Base-by-base conservation (phyloP, 257 asterid genomes). In the Hygrophila difformis region DNA sequence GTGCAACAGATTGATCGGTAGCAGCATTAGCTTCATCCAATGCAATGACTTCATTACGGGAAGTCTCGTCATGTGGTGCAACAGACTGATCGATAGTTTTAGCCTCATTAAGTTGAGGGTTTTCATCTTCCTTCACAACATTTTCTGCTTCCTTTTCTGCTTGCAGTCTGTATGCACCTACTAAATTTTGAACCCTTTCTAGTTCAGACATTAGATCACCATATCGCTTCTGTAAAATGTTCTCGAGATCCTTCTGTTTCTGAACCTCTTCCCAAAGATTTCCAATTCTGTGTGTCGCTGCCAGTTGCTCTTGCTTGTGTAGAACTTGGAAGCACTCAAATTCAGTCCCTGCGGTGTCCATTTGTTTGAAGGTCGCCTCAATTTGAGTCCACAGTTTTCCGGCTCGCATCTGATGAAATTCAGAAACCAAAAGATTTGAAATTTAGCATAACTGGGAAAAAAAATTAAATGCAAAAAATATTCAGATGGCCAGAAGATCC, bases 241-340 rank as follows among this genome's bases (percentile, higher is more conserved):
- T 74, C 69, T 91, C 99, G 0, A 91, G 86, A 47, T 91, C 92
- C 71, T 91, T 91, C 70, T 91, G 99, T 63, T 86, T 91, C 82
- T 91, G 95, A 43, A 78, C 95, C 72, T 91, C 96, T 73, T 91
- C 96, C 99, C 99, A 91, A 15, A 82, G 75, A 53, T 71, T 67
- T 59, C 87, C 70, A 54, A 86, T 76, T 66, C 99, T 74, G 53
- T 78, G 73, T 12, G 92, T 58, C 35, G 95, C 92, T 15, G 95
- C 82, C 47, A 72, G 16, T 15, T 69, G 75, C 56, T 91, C 99
- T 77, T 86, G 95, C 67, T 70, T 75, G 64, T 82, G 94, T 60
- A 91, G 53, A 53, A 84, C 88, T 60, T 60, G 70, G 69, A 86
- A 91, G 63, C 96, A 91, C 64, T 78, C 93, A 0, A 82, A 79